Conservation (phyloP, 148 eudicot genomes). For the Chenopodium quinoa region DNA sequence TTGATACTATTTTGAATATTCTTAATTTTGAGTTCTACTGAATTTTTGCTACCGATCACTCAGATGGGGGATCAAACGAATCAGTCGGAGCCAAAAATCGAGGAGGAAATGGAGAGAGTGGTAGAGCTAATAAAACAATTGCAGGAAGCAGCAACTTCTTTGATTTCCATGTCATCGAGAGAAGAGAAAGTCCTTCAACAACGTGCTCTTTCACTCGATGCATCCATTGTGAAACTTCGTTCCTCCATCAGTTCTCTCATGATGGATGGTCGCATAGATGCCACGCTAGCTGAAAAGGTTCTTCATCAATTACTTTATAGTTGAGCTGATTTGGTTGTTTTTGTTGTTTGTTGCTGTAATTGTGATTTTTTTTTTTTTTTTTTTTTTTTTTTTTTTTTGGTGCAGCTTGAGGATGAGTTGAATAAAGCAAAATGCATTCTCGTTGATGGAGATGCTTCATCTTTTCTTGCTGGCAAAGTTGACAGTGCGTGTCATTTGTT, state of each 20-base stretch:
- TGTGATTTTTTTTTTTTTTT: neutral
- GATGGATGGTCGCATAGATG: conserved; percentile 38
- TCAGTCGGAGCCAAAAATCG: conserved; percentile 28
- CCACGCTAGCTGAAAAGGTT: conserved; percentile 62
- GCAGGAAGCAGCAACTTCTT: conserved; percentile 71
- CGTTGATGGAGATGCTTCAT: conserved; percentile 90
- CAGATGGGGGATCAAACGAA: conserved; percentile 28
- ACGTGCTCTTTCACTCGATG: conserved; percentile 58
- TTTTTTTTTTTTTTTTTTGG: neutral
- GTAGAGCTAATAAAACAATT: conserved; percentile 74
- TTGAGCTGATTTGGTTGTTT: conserved; percentile 5
- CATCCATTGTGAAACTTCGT: conserved; percentile 52
- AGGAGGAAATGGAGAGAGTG: conserved; percentile 48
- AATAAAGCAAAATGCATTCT: conserved; percentile 60
- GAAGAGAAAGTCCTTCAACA: conserved; percentile 72
- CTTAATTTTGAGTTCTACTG: neutral
- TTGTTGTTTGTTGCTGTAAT: neutral
- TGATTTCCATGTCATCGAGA: conserved; percentile 48
- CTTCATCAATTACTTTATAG: neutral
- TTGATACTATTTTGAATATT: too few relatives aligned
- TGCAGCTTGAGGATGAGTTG: conserved; percentile 81
- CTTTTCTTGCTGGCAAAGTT: conserved; percentile 77
- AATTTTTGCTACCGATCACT: neutral
- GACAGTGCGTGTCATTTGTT: conserved; percentile 42
- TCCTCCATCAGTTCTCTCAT: conserved; percentile 34